These are phyloP conservation scores for Chaetomiaceae sp. DNA, from an alignment of 2,329 filamentous ascomycete genomes.

Conservation along the genomic window DNA sequence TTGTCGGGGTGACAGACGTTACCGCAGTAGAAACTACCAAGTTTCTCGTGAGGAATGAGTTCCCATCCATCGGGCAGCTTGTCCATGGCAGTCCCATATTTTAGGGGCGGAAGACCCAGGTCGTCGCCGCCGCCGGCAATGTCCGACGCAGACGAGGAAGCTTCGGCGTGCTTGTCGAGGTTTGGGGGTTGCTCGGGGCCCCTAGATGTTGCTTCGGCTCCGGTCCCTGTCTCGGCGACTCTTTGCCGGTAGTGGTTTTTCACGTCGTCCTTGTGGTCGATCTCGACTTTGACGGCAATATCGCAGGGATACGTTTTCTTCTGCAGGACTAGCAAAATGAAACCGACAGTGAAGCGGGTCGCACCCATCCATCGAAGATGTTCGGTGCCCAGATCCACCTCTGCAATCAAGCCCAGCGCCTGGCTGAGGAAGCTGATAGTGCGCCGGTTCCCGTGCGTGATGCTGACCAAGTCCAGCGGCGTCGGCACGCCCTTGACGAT, in stretches of 20 bases:
- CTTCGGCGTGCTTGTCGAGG: neutral
- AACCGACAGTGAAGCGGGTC: slow-evolving; percentile 77
- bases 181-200: neutral
- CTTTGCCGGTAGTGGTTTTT: slow-evolving; percentile 59
- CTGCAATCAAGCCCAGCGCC: slow-evolving; percentile 82
- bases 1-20: slow-evolving; percentile 53
- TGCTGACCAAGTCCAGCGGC: slow-evolving; percentile 76
- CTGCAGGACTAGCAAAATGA: slow-evolving; percentile 69
- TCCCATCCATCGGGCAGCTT: slow-evolving; percentile 74
- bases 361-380: slow-evolving; percentile 89
- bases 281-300: slow-evolving; percentile 76
- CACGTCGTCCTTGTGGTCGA: slow-evolving; percentile 69
- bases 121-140: slow-evolving; percentile 7
- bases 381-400: slow-evolving; percentile 85
- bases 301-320: slow-evolving; percentile 85
- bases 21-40: slow-evolving; percentile 91
- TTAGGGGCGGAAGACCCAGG: slow-evolving; percentile 63
- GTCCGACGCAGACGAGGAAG: neutral
- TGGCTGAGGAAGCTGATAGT: slow-evolving; percentile 88
- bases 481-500: slow-evolving; percentile 86
- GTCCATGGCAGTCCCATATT: slow-evolving; percentile 76
- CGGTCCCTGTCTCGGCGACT: slow-evolving; percentile 1
- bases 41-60: slow-evolving; percentile 63
- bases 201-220: neutral
- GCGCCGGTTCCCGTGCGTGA: slow-evolving; percentile 74